Conservation (phyloP, 345 rosid genomes). For the Viola odorata region DNA sequence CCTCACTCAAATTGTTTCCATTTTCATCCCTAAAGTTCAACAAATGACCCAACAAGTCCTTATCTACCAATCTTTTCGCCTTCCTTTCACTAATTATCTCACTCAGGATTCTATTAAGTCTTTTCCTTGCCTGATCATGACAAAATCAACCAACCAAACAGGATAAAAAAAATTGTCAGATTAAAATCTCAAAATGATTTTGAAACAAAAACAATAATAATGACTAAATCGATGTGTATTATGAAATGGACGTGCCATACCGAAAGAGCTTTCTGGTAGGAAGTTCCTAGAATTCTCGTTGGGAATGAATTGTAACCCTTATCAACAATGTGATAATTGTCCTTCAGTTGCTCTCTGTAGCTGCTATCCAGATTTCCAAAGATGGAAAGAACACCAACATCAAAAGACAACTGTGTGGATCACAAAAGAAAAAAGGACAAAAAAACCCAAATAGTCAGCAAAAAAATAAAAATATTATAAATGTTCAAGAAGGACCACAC, state of each 20-base stretch:
- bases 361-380: conserved; percentile 30
- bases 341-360: conserved; percentile 28
- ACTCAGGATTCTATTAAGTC: conserved; percentile 16
- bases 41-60: conserved; percentile 38
- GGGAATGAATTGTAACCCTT: conserved; percentile 35
- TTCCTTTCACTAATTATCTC: conserved; percentile 31
- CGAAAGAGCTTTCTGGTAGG: conserved; percentile 23
- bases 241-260: not conserved
- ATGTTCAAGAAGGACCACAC: too few relatives aligned
- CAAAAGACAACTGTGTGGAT: conserved; percentile 30
- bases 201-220: not conserved
- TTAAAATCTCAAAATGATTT: not conserved
- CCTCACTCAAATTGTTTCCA: conserved; percentile 28
- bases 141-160: not conserved
- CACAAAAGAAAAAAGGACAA: not conserved
- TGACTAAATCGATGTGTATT: not conserved
- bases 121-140: conserved; percentile 30
- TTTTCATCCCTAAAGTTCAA: conserved; percentile 29
- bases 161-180: not conserved
- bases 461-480: too few relatives aligned
- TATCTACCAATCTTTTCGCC: conserved; percentile 26
- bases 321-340: conserved; percentile 21
- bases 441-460: not conserved
- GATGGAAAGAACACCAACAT: conserved; percentile 39
- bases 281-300: conserved; percentile 22